Percentiles rank a stretch among this genome's conserved stretches.
Evolutionary conservation across 208 protist genomes (phyloP).

Genomic region (Phytomonas sp.): DNA sequence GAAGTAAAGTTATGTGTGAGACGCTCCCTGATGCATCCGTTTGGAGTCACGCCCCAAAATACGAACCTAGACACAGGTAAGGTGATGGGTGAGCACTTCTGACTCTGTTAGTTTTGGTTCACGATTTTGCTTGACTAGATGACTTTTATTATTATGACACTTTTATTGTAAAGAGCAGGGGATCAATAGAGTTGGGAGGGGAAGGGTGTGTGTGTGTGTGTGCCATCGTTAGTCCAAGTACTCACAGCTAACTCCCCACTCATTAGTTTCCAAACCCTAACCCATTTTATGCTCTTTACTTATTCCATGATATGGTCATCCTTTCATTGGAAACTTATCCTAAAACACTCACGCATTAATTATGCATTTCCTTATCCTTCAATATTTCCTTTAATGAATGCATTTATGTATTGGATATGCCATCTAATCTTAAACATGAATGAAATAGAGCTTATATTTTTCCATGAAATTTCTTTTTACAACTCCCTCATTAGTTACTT

Average conservation of each 20-base stretch:
- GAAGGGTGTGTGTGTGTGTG: too few relatives aligned
- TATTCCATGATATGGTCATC: not conserved
- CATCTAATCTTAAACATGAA: not conserved
- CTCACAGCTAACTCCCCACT: not conserved
- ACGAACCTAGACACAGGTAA: not conserved
- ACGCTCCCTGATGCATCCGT: slow-evolving; percentile 1
- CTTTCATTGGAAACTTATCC: not conserved
- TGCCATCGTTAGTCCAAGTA: not conserved
- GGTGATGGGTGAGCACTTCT: not conserved
- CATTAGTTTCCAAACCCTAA: not conserved
- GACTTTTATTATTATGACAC: not conserved
- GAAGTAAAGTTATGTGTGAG: slow-evolving; percentile 61
- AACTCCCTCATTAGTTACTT: slow-evolving; percentile 5
- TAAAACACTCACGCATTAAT: not conserved
- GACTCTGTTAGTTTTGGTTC: not conserved
- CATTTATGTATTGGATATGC: not conserved
- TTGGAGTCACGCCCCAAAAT: not conserved
- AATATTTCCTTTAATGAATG: not conserved
- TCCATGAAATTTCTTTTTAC: not conserved
- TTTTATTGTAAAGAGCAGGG: not conserved
- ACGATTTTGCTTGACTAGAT: not conserved
- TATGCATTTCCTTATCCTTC: slow-evolving; percentile 11
- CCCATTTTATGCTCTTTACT: not conserved
- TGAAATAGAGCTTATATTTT: slow-evolving; percentile 1
- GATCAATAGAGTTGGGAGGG: not conserved